Evolutionary conservation across 139 green algal genomes (phyloP).

Genomic region (Coelastrella sp.): DNA sequence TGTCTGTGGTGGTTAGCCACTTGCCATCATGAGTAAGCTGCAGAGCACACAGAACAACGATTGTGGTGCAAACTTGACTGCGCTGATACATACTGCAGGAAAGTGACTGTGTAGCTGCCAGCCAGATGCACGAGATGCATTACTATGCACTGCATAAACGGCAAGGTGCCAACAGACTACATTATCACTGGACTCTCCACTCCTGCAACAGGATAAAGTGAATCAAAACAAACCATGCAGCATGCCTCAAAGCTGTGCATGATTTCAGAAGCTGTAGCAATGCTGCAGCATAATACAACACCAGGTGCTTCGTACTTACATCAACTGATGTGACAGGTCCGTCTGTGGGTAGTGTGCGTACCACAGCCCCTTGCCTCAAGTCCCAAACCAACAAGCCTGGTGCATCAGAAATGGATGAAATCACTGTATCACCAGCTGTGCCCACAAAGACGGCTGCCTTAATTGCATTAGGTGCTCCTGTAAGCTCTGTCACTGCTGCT

Average conservation of each 20-base stretch:
- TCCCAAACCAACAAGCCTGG: slow-evolving; percentile 81
- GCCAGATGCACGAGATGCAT: too few relatives aligned
- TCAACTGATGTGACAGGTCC: slow-evolving; percentile 85
- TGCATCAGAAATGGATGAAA: slow-evolving; percentile 1
- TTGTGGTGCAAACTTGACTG: too few relatives aligned
- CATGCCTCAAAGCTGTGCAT: slow-evolving; percentile 8
- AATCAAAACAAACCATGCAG: too few relatives aligned
- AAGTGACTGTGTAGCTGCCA: too few relatives aligned
- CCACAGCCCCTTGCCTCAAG: slow-evolving; percentile 67
- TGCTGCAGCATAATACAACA: too few relatives aligned
- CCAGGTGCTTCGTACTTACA: too few relatives aligned
- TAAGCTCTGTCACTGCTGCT: slow-evolving; percentile 69
- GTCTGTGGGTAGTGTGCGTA: slow-evolving; percentile 77
- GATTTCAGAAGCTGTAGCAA: too few relatives aligned
- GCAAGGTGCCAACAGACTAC: too few relatives aligned
- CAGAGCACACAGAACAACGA: neutral
- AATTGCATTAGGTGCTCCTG: slow-evolving; percentile 61
- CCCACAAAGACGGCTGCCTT: slow-evolving; percentile 74
- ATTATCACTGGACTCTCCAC: too few relatives aligned
- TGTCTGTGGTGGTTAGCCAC: slow-evolving; percentile 88
- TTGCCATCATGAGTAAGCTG: slow-evolving; percentile 73
- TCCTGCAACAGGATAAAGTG: too few relatives aligned
- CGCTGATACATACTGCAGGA: too few relatives aligned
- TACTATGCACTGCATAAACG: too few relatives aligned
- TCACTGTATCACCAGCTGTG: slow-evolving; percentile 83